Conservation (phyloP, 768 basidiomycete species). For the Boletus subparvulus region DNA sequence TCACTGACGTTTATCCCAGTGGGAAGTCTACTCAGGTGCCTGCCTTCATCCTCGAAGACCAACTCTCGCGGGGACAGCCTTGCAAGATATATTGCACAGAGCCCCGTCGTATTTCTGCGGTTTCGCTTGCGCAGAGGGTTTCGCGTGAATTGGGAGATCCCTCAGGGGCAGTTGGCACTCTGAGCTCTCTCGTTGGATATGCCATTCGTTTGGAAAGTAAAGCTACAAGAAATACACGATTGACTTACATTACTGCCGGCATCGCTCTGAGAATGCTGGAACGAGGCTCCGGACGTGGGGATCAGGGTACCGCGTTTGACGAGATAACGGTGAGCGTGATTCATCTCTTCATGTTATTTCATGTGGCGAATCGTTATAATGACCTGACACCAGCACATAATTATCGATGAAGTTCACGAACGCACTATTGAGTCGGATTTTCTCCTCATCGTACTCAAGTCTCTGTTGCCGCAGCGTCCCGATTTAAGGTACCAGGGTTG, state of each 20-base stretch:
- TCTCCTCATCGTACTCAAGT: slow-evolving; percentile 88
- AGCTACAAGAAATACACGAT: slow-evolving; percentile 71
- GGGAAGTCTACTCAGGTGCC: slow-evolving; percentile 98
- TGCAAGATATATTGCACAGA: slow-evolving; percentile 96
- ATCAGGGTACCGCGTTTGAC: slow-evolving; percentile 81
- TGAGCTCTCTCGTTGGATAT: slow-evolving; percentile 84
- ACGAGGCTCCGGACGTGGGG: slow-evolving; percentile 65
- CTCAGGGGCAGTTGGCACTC: slow-evolving; percentile 72
- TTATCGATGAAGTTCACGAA: slow-evolving; percentile 98
- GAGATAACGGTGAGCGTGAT: slow-evolving; percentile 80
- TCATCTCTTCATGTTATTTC: slow-evolving; percentile 1
- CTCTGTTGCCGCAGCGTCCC: slow-evolving; percentile 68
- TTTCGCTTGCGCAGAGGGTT: slow-evolving; percentile 91
- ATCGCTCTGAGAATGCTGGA: slow-evolving; percentile 98
- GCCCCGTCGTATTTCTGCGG: slow-evolving; percentile 92
- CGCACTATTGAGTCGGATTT: slow-evolving; percentile 97
- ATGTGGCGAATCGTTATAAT: neutral
- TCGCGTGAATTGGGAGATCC: slow-evolving; percentile 90
- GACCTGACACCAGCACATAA: slow-evolving; percentile 64
- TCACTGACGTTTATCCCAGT: slow-evolving; percentile 39
- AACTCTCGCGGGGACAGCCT: slow-evolving; percentile 71
- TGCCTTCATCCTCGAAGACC: slow-evolving; percentile 88
- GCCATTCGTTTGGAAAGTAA: slow-evolving; percentile 91
- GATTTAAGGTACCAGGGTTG: slow-evolving; percentile 69
- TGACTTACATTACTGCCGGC: slow-evolving; percentile 89